These are phyloP conservation scores for Rubroboletus satanas DNA, from an alignment of 768 basidiomycete genomes.

Conservation along the genomic window DNA sequence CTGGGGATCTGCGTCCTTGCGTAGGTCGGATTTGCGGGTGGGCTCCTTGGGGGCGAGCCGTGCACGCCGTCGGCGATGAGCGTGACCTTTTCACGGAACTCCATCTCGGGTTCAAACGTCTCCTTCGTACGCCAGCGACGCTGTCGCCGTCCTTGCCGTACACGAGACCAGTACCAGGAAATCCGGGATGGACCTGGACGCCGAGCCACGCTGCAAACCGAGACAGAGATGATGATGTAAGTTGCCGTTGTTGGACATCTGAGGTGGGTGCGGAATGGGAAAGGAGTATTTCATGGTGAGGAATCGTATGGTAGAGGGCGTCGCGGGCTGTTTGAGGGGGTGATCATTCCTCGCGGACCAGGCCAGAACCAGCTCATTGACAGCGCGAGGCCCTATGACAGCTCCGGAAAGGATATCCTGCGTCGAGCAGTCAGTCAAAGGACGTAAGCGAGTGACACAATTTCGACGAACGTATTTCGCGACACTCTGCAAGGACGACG, in stretches of 20 bases:
- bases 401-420: too few relatives aligned
- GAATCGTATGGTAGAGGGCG: constrained; percentile 78
- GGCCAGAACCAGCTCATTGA: too few relatives aligned
- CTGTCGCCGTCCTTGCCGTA: constrained; percentile 49
- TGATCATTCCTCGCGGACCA: too few relatives aligned
- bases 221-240: constrained; percentile 88
- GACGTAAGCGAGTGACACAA: too few relatives aligned
- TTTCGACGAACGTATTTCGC: too few relatives aligned
- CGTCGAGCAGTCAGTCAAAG: too few relatives aligned
- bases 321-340: too few relatives aligned
- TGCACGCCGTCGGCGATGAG: constrained; percentile 95
- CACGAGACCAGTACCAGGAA: constrained; percentile 84
- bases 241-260: constrained; percentile 94
- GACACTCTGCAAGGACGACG: too few relatives aligned
- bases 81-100: constrained; percentile 88
- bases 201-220: constrained; percentile 88
- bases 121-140: constrained; percentile 79
- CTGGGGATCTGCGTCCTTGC: constrained; percentile 70
- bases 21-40: constrained; percentile 68
- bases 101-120: constrained; percentile 93
- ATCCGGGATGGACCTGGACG: constrained; percentile 95
- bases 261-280: too few relatives aligned
- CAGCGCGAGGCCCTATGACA: too few relatives aligned
- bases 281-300: constrained; percentile 65
- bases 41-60: constrained; percentile 84